These are phyloP conservation scores for Auricularia heimuer DNA, from an alignment of 768 basidiomycete species.

Conservation along the genomic window DNA sequence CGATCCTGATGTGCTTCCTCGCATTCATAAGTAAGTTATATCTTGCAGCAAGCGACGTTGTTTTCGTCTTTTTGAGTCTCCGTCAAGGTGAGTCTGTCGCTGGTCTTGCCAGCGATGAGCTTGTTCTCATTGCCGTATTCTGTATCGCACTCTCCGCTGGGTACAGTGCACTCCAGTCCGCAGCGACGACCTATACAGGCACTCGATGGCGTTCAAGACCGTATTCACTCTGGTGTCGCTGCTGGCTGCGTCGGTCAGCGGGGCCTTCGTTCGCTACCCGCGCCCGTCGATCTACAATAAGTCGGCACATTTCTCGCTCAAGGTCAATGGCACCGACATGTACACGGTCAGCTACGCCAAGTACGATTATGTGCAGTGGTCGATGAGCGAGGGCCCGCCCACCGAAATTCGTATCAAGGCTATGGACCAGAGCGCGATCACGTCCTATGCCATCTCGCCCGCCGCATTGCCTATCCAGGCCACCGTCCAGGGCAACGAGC, in stretches of 20 bases:
- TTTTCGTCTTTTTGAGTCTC: too few relatives aligned
- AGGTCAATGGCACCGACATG: neutral
- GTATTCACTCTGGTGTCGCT: neutral
- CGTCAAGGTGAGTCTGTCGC: too few relatives aligned
- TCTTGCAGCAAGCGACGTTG: too few relatives aligned
- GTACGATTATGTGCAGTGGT: neutral
- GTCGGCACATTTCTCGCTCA: neutral
- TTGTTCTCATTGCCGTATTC: too few relatives aligned
- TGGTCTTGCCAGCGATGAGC: too few relatives aligned
- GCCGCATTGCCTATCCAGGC: neutral
- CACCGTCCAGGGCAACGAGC: neutral
- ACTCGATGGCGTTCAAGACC: neutral
- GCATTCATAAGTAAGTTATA: too few relatives aligned
- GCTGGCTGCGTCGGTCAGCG: neutral
- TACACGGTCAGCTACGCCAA: neutral
- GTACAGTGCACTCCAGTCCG: too few relatives aligned
- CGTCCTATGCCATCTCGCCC: neutral
- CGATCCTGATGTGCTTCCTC: too few relatives aligned
- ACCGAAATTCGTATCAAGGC: neutral
- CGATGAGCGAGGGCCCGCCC: neutral
- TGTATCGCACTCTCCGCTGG: too few relatives aligned
- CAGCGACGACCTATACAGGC: too few relatives aligned
- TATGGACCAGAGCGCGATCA: neutral
- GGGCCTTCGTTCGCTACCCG: neutral
- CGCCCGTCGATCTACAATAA: neutral